Percentiles rank a stretch among this genome's conserved stretches.
Evolutionary conservation across 2,329 filamentous ascomycete species (phyloP).

Genomic region (Diaporthe sp.): DNA sequence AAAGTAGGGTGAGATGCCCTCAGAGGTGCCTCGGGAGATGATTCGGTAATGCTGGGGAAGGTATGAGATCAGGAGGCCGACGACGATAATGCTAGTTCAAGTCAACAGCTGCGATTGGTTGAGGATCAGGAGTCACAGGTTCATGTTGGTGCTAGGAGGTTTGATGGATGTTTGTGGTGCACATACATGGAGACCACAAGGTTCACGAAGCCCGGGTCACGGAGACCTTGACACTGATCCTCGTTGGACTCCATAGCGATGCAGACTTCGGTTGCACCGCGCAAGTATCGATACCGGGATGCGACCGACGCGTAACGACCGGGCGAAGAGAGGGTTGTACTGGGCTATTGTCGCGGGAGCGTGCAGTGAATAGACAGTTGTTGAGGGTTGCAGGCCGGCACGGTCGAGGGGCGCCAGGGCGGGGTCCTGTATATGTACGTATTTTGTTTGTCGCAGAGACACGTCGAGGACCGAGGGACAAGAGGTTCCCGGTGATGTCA

Average conservation of each 20-base stretch:
- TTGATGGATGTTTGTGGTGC: neutral
- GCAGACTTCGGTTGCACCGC: neutral
- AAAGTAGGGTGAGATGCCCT: conserved; percentile 96
- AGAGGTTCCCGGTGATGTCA: conserved; percentile 23
- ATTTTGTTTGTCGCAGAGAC: conserved; percentile 14
- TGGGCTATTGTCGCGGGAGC: neutral
- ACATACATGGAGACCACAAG: conserved; percentile 69
- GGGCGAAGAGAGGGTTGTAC: neutral
- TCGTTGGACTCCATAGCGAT: conserved; percentile 51
- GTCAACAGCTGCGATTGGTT: conserved; percentile 43
- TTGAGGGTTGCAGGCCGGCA: neutral
- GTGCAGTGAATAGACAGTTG: neutral
- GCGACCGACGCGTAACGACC: neutral
- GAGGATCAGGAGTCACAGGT: neutral
- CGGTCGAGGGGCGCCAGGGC: neutral
- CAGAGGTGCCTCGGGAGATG: conserved; percentile 85
- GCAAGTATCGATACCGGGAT: neutral
- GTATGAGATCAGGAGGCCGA: conserved; percentile 93
- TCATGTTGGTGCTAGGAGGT: neutral
- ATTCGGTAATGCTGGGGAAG: conserved; percentile 96
- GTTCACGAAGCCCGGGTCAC: conserved; percentile 66
- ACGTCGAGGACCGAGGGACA: neutral
- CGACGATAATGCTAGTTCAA: conserved; percentile 74
- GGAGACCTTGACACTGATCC: conserved; percentile 65
- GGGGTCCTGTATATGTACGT: conserved; percentile 14